Percentiles rank a stretch among this genome's conserved stretches.
Evolutionary conservation across 371 early-diverging fungal species (phyloP).

Genomic region (Mortierella sp.): DNA sequence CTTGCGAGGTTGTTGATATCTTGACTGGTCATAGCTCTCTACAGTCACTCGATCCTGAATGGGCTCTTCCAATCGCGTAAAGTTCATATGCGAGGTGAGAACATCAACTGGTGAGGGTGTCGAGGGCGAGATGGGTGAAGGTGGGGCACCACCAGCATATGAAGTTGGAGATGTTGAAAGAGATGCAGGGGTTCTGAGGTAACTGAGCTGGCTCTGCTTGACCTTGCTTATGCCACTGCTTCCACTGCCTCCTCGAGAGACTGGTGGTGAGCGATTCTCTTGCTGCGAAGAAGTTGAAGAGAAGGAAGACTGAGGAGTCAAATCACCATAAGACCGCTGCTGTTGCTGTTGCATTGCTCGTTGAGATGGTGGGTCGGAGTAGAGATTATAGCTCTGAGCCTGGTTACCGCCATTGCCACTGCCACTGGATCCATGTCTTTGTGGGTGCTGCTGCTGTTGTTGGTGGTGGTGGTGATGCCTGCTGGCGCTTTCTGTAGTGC

Average conservation of each 20-base stretch:
- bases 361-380: conserved; percentile 26
- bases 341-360: conserved; percentile 21
- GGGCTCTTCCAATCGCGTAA: conserved; percentile 42
- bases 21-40: conserved; percentile 34
- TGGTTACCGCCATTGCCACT: conserved; percentile 6
- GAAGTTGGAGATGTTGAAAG: background rate
- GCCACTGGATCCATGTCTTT: conserved; percentile 21
- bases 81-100: conserved; percentile 29
- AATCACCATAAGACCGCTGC: conserved; percentile 29
- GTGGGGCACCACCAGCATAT: conserved; percentile 10
- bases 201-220: conserved; percentile 41
- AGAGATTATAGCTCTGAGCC: conserved; percentile 14
- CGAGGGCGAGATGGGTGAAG: conserved; percentile 45
- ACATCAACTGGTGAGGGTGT: conserved; percentile 30
- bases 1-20: conserved; percentile 46
- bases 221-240: conserved; percentile 22
- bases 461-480: conserved; percentile 13
- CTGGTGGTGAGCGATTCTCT: conserved; percentile 13
- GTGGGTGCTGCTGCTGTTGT: conserved; percentile 24
- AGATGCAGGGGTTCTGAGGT: conserved; percentile 25
- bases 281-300: conserved; percentile 39
- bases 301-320: conserved; percentile 51
- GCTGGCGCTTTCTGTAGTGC: conserved; percentile 19
- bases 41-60: conserved; percentile 34
- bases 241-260: conserved; percentile 43